Evolutionary conservation across 2,329 filamentous ascomycete species (phyloP).

Genomic region (Phyllosticta capitalensis): DNA sequence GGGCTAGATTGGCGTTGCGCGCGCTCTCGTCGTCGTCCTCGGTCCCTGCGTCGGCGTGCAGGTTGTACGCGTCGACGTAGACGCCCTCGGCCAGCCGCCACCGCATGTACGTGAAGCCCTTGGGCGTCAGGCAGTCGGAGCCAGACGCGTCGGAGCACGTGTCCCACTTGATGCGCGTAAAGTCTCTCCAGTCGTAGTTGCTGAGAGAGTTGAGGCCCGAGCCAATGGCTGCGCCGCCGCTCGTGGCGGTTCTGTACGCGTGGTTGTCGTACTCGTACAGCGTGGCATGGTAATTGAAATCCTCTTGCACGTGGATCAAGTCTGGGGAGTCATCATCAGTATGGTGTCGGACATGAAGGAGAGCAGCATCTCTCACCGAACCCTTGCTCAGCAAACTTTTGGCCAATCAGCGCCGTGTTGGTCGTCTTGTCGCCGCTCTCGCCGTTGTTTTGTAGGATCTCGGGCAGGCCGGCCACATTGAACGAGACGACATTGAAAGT

Average conservation of each 20-base stretch:
- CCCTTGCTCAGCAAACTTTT: slow-evolving; percentile 45
- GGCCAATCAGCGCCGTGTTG: slow-evolving; percentile 49
- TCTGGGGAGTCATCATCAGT: background rate
- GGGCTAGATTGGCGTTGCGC: slow-evolving; percentile 49
- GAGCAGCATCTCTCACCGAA: slow-evolving; percentile 36
- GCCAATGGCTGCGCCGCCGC: slow-evolving; percentile 54
- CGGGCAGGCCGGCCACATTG: slow-evolving; percentile 53
- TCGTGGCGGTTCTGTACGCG: slow-evolving; percentile 52
- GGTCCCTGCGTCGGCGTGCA: slow-evolving; percentile 57
- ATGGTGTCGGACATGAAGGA: background rate
- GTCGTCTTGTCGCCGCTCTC: slow-evolving; percentile 52
- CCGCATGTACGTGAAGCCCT: slow-evolving; percentile 61
- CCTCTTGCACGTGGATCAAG: slow-evolving; percentile 57
- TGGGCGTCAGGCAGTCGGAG: slow-evolving; percentile 56
- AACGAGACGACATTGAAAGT: slow-evolving; percentile 46
- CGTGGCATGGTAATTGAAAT: slow-evolving; percentile 59
- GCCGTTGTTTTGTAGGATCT: slow-evolving; percentile 48
- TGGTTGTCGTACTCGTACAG: slow-evolving; percentile 54
- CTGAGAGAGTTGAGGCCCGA: slow-evolving; percentile 56
- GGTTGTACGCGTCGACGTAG: slow-evolving; percentile 55
- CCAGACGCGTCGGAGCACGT: slow-evolving; percentile 45
- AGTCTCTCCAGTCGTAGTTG: slow-evolving; percentile 48
- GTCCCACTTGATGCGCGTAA: slow-evolving; percentile 50
- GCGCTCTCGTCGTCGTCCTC: slow-evolving; percentile 44
- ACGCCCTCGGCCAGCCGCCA: slow-evolving; percentile 42